These are phyloP conservation scores for Xylaria sp. DNA, from an alignment of 2,329 filamentous ascomycete species.

Conservation along the genomic window DNA sequence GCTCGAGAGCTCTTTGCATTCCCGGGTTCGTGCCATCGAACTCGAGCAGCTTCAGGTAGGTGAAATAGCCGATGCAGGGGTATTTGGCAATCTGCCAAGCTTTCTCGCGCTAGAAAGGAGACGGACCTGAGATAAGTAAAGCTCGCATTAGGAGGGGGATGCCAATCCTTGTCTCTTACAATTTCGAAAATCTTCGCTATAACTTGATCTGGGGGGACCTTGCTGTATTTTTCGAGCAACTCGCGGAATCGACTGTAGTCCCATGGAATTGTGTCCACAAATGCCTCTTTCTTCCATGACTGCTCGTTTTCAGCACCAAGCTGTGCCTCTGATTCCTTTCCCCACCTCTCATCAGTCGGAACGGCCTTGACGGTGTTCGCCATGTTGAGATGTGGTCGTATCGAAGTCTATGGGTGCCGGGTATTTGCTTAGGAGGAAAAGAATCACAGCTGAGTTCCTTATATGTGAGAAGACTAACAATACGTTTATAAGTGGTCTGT, in stretches of 20 bases:
- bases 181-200: conserved; percentile 20
- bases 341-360: conserved; percentile 13
- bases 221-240: conserved; percentile 25
- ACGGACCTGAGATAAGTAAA: not conserved
- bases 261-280: conserved; percentile 22
- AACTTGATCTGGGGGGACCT: conserved; percentile 14
- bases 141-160: not conserved
- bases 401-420: no score
- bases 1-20: conserved; percentile 22
- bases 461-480: not conserved
- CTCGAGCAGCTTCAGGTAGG: conserved; percentile 20
- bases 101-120: conserved; percentile 20
- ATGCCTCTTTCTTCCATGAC: conserved; percentile 12
- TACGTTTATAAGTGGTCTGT: not conserved
- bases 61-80: conserved; percentile 31
- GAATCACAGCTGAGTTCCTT: not conserved
- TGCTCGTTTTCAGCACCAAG: conserved; percentile 5
- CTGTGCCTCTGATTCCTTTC: conserved; percentile 23
- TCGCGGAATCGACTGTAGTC: conserved; percentile 18
- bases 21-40: conserved; percentile 12
- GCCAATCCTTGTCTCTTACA: conserved; percentile 22
- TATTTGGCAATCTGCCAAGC: conserved; percentile 29
- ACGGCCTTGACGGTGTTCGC: not conserved
- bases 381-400: conserved; percentile 5
- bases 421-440: not conserved